phyloP scores from a whole-genome alignment of 768 basidiomycete species.

The Tricholoma sp. region DNA sequence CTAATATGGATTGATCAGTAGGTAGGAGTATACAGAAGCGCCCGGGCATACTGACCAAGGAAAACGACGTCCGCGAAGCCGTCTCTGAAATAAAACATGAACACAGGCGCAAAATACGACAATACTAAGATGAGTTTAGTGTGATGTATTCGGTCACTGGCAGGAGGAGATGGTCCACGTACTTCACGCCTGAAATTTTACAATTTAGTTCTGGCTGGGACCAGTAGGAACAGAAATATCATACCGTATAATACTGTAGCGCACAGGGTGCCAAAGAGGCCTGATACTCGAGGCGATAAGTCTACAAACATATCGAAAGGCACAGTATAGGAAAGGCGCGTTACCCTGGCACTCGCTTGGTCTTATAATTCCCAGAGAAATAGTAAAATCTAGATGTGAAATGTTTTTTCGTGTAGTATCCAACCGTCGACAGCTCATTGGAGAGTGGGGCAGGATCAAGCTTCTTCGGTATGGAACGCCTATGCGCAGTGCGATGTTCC shows the following conservation, averaged over 20 bases:
- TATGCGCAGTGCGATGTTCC: not conserved
- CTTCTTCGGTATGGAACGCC: not conserved
- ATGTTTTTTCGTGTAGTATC: too few relatives aligned
- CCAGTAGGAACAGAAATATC: not conserved
- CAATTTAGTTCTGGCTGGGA: not conserved
- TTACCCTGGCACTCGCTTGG: not conserved
- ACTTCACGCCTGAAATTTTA: not conserved
- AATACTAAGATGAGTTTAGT: not conserved
- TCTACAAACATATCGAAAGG: not conserved
- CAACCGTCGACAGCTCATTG: not conserved
- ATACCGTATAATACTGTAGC: constrained; percentile 15
- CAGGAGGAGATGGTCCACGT: not conserved
- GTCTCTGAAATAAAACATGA: constrained; percentile 8
- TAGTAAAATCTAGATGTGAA: too few relatives aligned
- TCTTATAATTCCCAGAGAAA: not conserved
- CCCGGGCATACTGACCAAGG: constrained; percentile 1
- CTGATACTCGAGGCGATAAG: constrained; percentile 8
- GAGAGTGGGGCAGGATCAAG: not conserved
- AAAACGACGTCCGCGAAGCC: not conserved
- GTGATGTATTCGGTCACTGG: not conserved
- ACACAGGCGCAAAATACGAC: constrained; percentile 10
- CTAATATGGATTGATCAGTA: constrained; percentile 1
- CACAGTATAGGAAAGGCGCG: too few relatives aligned
- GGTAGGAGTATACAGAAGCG: not conserved
- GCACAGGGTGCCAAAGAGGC: constrained; percentile 9